Base-by-base conservation (phyloP, 495 filamentous ascomycete species). In the Penicillium riverlandense region DNA sequence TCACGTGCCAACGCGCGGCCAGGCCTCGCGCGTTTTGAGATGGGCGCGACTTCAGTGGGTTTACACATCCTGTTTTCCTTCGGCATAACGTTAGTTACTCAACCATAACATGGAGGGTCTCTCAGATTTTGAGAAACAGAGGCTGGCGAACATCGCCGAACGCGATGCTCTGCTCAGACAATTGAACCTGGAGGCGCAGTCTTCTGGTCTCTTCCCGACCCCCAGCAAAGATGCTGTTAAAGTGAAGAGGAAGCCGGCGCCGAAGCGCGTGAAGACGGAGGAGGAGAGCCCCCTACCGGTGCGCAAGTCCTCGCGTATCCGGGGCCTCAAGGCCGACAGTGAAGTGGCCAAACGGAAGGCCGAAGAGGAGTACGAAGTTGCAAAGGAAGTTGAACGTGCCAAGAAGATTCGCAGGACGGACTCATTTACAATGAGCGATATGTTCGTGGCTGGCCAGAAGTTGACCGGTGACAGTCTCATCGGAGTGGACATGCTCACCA, bases 301-400 rank as follows among this genome's bases (percentile, higher is more conserved):
- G 3, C 73, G 85, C 9, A 84, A 76, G 12, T 86, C 82, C 2
- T 84, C 83, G 0, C 76, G 85, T 5, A 58, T 88, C 14, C 68
- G 72, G 9, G 84, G 85, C 13, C 69, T 88, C 8, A 69, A 76
- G 7, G 81, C 84, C 29, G 84, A 86, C 50, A 84, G 82, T 38
- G 82, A 86, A 44, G 74, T 78, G 13, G 79, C 82, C 9, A 94
- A 92, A 60, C 77, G 88, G 48, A 94, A 94, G 58, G 77, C 78
- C 0, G 87, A 92, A 43, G 80, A 88, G 4, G 80, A 90, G 33
- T 63, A 78, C 35, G 78, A 82, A 29, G 77, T 71, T 1, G 62
- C 75, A 11, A 70, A 71, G 47, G 78, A 85, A 50, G 72, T 71
- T 27, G 84, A 80, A 33, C 74, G 72, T 33, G 79, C 76, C 3